phyloP scores from a whole-genome alignment of 2,329 filamentous ascomycete genomes.

The Mycocentrospora acerina region DNA sequence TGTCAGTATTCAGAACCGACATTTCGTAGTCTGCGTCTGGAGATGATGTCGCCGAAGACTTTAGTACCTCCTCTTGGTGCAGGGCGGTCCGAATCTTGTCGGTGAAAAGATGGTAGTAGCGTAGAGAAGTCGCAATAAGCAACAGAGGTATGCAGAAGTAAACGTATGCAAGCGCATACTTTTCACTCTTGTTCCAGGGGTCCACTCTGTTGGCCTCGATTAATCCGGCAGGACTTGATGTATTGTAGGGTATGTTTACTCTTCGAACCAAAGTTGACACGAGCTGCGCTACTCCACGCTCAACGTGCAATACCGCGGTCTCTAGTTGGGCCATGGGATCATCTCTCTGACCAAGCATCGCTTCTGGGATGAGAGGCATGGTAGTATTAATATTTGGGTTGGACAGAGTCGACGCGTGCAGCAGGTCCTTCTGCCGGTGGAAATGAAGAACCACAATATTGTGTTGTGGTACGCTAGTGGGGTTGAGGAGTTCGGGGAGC shows the following conservation, averaged over 20 bases:
- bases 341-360: conserved; percentile 29
- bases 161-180: conserved; percentile 85
- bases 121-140: conserved; percentile 65
- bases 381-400: conserved; percentile 16
- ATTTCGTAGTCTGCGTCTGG: conserved; percentile 63
- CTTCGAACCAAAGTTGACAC: conserved; percentile 43
- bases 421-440: conserved; percentile 37
- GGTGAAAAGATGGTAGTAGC: conserved; percentile 86
- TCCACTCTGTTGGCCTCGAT: conserved; percentile 63
- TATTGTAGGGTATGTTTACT: conserved; percentile 59
- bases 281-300: conserved; percentile 28
- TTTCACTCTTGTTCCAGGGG: conserved; percentile 78
- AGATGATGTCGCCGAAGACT: conserved; percentile 60
- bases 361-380: conserved; percentile 39
- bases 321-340: conserved; percentile 33
- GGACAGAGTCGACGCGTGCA: conserved; percentile 14
- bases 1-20: conserved; percentile 60
- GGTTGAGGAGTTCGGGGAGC: conserved; percentile 12
- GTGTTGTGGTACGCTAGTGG: conserved; percentile 18
- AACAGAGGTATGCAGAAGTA: conserved; percentile 80
- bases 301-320: conserved; percentile 27
- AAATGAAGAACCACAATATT: conserved; percentile 25
- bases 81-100: conserved; percentile 90
- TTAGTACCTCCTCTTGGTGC: conserved; percentile 78
- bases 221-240: conserved; percentile 56